These are phyloP conservation scores for Ceriops tagal DNA, from an alignment of 345 rosid genomes.

Conservation along the genomic window DNA sequence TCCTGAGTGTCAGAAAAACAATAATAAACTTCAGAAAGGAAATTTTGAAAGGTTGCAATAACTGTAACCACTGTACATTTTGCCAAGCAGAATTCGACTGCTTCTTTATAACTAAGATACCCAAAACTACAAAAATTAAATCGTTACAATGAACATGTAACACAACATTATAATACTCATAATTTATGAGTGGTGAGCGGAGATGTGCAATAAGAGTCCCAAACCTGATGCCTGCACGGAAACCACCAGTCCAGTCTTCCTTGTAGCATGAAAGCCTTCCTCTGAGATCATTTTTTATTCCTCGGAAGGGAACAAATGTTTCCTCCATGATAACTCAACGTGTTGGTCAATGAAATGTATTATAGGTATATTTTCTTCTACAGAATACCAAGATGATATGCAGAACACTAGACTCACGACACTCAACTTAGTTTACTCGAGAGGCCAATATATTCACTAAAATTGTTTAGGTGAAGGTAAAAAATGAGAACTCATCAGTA, in stretches of 20 bases:
- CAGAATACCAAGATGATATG: slow-evolving; percentile 15
- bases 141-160: background rate
- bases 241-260: slow-evolving; percentile 88
- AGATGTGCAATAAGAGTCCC: slow-evolving; percentile 9
- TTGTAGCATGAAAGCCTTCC: slow-evolving; percentile 82
- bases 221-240: slow-evolving; percentile 79
- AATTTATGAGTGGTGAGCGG: background rate
- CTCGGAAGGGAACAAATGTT: slow-evolving; percentile 79
- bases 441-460: slow-evolving; percentile 47
- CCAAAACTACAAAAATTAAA: slow-evolving; percentile 1
- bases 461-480: slow-evolving; percentile 20
- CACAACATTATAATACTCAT: background rate
- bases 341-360: slow-evolving; percentile 14
- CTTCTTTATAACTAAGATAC: background rate
- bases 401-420: slow-evolving; percentile 22
- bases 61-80: background rate
- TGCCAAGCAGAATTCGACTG: background rate
- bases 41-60: background rate
- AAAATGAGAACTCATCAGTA: slow-evolving; percentile 25
- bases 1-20: slow-evolving; percentile 44
- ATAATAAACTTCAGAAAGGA: slow-evolving; percentile 11
- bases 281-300: slow-evolving; percentile 73
- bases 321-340: slow-evolving; percentile 60
- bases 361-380: slow-evolving; percentile 1
- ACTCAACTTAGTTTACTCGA: slow-evolving; percentile 37